Evolutionary conservation across 495 filamentous ascomycete genomes (phyloP), one percentile per base, ranked within the genome.

Genomic region (Durotheca rogersii): DNA sequence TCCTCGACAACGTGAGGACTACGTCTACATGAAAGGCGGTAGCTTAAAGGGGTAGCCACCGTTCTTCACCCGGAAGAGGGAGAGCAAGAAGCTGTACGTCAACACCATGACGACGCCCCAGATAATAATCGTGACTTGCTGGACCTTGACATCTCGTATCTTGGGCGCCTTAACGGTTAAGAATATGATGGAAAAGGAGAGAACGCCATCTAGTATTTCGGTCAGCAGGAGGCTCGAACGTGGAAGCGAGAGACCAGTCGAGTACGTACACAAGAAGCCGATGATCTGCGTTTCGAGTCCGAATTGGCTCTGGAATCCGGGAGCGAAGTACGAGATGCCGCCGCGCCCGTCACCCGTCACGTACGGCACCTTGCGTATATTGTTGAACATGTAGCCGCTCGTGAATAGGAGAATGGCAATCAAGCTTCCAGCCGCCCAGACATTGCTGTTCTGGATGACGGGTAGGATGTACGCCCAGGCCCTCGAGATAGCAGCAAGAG

Each of bases 361-460:
- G 62, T 99, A 99, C n/a, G 93, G 92, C 0, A 93, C 90, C 62
- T 90, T 90, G 45, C 93, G 80, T 64, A 99, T 99, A 58, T 97
- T 93, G 70, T 97, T 97, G 79, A 91, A 99, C 93, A 99, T 98
- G 66, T 97, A 90, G 10, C 94, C 93, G 55, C 85, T 90, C 25
- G 88, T 97, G 73, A 99, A 99, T 23, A 99, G 74, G 32, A 99
- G 81, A 48, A 99, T 89, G 6, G 82, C 79, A 56, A 99, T 88
- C 41, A 99, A 72, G 64, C 87, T 92, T 55, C 95, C 65, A 19
- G 87, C 91, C 23, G 93, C 90, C 94, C 93, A 99, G 19, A 96
- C 70, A 48, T 93, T 96, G 43, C 91, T 81, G 68, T 88, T 96
- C 64, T 89, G 88, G 27, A 97, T 72, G 44, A 96, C 65, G 19